phyloP scores from a whole-genome alignment of 208 protist genomes.

The Acanthamoeba rhysodes region DNA sequence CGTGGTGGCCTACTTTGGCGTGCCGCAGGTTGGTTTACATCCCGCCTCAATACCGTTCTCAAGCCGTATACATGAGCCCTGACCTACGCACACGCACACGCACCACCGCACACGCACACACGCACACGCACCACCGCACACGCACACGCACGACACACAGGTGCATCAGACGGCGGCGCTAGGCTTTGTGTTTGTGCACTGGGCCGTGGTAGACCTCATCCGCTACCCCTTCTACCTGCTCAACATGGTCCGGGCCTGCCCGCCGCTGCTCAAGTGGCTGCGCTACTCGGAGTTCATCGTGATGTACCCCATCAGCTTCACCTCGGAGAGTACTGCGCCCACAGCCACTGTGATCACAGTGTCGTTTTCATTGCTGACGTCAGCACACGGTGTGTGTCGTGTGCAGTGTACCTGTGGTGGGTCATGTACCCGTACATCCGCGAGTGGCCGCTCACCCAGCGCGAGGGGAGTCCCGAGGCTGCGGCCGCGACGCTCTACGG shows the following conservation, averaged over 20 bases:
- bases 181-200: constrained; percentile 18
- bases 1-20: neutral
- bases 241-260: neutral
- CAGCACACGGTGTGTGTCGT: neutral
- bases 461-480: neutral
- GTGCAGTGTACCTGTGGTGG: constrained; percentile 45
- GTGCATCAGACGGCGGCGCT: neutral
- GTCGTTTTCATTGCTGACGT: neutral
- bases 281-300: constrained; percentile 63
- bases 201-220: constrained; percentile 17
- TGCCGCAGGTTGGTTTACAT: too few relatives aligned
- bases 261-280: neutral
- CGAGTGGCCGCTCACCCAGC: neutral
- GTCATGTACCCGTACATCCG: constrained; percentile 15
- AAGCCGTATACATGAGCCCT: too few relatives aligned
- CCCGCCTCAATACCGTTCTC: too few relatives aligned
- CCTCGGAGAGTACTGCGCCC: neutral
- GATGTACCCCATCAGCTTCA: constrained; percentile 52
- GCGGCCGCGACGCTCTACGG: neutral
- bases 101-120: too few relatives aligned
- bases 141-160: too few relatives aligned
- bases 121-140: too few relatives aligned
- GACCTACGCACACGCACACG: too few relatives aligned
- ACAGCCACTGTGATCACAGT: neutral
- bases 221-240: constrained; percentile 55